Base-by-base conservation (phyloP, 768 basidiomycete species). In the Collybia sp. region DNA sequence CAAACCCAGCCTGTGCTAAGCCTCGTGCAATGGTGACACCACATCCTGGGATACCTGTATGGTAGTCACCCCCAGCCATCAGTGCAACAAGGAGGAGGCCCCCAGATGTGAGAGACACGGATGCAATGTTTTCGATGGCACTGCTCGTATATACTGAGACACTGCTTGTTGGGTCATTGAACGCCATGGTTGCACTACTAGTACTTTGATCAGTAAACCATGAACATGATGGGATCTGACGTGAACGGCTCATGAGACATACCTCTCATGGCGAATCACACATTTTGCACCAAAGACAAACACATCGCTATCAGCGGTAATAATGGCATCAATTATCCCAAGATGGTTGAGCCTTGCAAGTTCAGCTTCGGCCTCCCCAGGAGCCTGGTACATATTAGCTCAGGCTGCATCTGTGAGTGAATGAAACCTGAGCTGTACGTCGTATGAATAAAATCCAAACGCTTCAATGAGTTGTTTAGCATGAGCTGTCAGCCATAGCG, bases 1-100 rank as follows among this genome's bases (percentile, higher is more conserved):
- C 78, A 35, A 82, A 73, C 1, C 82, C 82, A 25, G 73, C 73
- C 42, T 70, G 70, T 0, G 81, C 81, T 0, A 88, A 75, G 1
- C 69, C 80, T 18, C 74, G 71, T 2, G 84, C 80, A 34, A 75
- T 80, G 17, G 64, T 68, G 2, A 67, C 60, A 1, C 83, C 80
- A 45, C 76, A 79, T 6, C 75, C 67, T 6, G 60, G 12, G n/a
- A 58, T 46, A 12, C 60, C 64, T 15, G 45, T 44, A 47, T 63
- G 56, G 30, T 71, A 70, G 48, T 71, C 68, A 2, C 66, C 63
- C n/a, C 67, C 65, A 8, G 49, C 45, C 12, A 68, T 46, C 2
- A 71, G 36, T 0, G 66, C 68, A 39, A 69, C 52, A 16, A 71
- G 52, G 16, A 69, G 48, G 17, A 68, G 46, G 1, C 63, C 65